Conservation (phyloP, 1,284 basidiomycete genomes). For the Trichosporon sp. region DNA sequence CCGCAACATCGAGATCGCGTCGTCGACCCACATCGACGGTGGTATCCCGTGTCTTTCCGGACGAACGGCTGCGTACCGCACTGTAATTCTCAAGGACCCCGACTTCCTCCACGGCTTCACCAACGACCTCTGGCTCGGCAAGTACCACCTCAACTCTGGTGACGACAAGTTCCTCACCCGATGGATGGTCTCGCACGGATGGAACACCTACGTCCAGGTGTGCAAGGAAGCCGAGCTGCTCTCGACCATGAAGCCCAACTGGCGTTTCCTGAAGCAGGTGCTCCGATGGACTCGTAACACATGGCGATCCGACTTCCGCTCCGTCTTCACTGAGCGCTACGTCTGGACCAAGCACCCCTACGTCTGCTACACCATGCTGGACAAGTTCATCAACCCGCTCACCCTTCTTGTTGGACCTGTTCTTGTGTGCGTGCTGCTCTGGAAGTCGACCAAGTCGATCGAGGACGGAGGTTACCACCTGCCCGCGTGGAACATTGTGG, state of each 20-base stretch:
- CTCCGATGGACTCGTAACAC: conserved; percentile 88
- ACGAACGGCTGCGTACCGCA: conserved; percentile 83
- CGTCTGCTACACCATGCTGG: conserved; percentile 86
- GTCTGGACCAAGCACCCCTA: conserved; percentile 86
- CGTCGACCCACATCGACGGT: conserved; percentile 83
- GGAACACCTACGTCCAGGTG: conserved; percentile 86
- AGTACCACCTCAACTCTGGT: conserved; percentile 85
- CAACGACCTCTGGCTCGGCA: conserved; percentile 84
- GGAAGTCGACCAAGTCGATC: conserved; percentile 66
- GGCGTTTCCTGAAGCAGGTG: conserved; percentile 88
- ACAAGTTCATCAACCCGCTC: conserved; percentile 85
- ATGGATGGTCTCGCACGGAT: conserved; percentile 91
- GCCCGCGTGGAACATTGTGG: conserved; percentile 78
- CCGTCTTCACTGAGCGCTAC: conserved; percentile 77
- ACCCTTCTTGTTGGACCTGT: conserved; percentile 76
- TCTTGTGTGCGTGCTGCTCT: conserved; percentile 68
- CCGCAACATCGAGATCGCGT: conserved; percentile 83
- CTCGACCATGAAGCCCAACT: conserved; percentile 92
- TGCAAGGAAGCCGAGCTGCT: conserved; percentile 84
- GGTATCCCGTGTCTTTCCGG: conserved; percentile 86
- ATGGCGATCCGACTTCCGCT: conserved; percentile 80
- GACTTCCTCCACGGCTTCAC: conserved; percentile 87
- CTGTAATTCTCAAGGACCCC: conserved; percentile 86
- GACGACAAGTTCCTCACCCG: conserved; percentile 93
- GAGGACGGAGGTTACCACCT: conserved; percentile 75